Evolutionary conservation across 805 yeast species (phyloP).

Genomic region (Schwanniomyces occidentalis): DNA sequence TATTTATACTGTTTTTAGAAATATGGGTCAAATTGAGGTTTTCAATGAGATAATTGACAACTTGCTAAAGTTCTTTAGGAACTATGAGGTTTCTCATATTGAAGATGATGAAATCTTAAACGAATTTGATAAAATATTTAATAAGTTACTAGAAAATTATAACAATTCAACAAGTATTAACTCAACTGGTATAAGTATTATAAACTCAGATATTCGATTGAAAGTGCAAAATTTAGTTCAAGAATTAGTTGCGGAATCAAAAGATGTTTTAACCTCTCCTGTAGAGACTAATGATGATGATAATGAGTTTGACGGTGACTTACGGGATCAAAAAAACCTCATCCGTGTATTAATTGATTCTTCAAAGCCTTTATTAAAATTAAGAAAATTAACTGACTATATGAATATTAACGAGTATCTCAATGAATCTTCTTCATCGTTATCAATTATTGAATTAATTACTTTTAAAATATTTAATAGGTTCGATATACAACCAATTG

Average conservation of each 20-base stretch:
- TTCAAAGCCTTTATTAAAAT: conserved; percentile 20
- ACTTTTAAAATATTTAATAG: conserved; percentile 19
- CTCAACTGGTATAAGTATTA: conserved; percentile 6
- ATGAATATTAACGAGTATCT: conserved; percentile 24
- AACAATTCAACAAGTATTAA: conserved; percentile 5
- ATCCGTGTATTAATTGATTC: conserved; percentile 13
- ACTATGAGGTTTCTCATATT: conserved; percentile 6
- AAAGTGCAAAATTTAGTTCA: conserved; percentile 25
- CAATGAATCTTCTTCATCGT: conserved; percentile 6
- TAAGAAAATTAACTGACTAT: conserved; percentile 24
- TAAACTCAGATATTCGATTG: conserved; percentile 23
- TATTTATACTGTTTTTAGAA: conserved; percentile 25
- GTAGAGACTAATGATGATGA: conserved; percentile 13
- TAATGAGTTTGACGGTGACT: conserved; percentile 9
- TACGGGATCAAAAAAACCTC: conserved; percentile 18
- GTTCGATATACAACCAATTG: conserved; percentile 18
- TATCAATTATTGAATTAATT: conserved; percentile 10
- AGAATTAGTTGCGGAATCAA: conserved; percentile 21
- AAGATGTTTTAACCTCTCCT: conserved; percentile 12
- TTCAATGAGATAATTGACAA: conserved; percentile 27
- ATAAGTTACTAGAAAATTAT: conserved; percentile 10
- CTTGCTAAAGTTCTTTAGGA: conserved; percentile 23
- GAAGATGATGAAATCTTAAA: conserved; percentile 8
- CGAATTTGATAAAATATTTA: conserved; percentile 14
- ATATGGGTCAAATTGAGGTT: conserved; percentile 21